Evolutionary conservation across 352 stramenopile genomes (phyloP).

Genomic region (Phytophthora multivora): DNA sequence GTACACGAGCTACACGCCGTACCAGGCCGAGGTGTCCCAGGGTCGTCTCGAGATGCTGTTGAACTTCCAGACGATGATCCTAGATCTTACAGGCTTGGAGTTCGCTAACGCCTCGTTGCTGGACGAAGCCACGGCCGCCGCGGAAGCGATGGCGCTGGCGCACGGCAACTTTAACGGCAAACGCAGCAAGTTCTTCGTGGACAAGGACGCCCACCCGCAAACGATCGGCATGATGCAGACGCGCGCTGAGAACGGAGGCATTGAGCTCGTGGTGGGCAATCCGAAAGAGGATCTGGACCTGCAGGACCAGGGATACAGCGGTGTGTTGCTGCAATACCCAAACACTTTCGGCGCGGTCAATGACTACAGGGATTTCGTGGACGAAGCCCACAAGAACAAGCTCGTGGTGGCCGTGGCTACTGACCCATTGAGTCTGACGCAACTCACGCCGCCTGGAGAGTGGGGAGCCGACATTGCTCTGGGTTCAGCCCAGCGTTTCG

Average conservation of each 20-base stretch:
- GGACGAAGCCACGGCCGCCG: slow-evolving; percentile 98
- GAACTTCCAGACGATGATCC: slow-evolving; percentile 99
- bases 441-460: slow-evolving; percentile 94
- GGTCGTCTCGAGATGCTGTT: slow-evolving; percentile 98
- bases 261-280: slow-evolving; percentile 94
- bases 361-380: slow-evolving; percentile 93
- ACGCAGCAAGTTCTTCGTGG: slow-evolving; percentile 96
- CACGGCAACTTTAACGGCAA: slow-evolving; percentile 94
- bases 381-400: slow-evolving; percentile 81
- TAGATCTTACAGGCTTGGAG: slow-evolving; percentile 95
- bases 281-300: slow-evolving; percentile 70
- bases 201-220: slow-evolving; percentile 91
- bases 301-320: slow-evolving; percentile 92
- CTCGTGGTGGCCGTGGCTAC: slow-evolving; percentile 96
- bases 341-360: slow-evolving; percentile 96
- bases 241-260: slow-evolving; percentile 88
- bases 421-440: slow-evolving; percentile 96
- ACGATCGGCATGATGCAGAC: slow-evolving; percentile 95
- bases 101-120: slow-evolving; percentile 98
- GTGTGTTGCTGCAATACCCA: slow-evolving; percentile 98
- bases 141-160: slow-evolving; percentile 98
- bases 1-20: slow-evolving; percentile 99
- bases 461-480: slow-evolving; percentile 98
- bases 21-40: slow-evolving; percentile 99
- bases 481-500: slow-evolving; percentile 98